These are phyloP conservation scores for Colletotrichum spinosum DNA, from an alignment of 2,329 filamentous ascomycete species.

Conservation along the genomic window DNA sequence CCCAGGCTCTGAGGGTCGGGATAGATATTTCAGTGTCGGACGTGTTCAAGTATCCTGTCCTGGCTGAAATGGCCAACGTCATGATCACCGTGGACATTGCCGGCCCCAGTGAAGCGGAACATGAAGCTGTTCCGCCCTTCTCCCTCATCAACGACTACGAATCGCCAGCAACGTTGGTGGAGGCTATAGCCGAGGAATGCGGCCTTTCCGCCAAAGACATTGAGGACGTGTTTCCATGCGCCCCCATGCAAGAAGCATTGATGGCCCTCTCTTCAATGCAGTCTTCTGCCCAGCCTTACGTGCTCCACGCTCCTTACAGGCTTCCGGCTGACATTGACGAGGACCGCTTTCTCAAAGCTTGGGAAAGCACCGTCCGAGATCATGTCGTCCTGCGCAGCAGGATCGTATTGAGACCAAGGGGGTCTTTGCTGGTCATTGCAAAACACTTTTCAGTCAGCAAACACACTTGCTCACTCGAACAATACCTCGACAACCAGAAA, in stretches of 20 bases:
- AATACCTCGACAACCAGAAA: conserved; percentile 7
- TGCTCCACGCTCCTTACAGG: conserved; percentile 26
- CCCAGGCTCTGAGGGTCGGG: neutral
- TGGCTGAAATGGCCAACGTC: conserved; percentile 9
- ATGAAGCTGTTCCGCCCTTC: neutral
- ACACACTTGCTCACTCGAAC: neutral
- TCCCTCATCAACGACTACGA: neutral
- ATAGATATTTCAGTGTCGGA: conserved; percentile 6
- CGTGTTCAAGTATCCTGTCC: conserved; percentile 10
- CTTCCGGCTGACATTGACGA: conserved; percentile 28
- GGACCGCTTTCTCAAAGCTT: conserved; percentile 35
- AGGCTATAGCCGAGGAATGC: conserved; percentile 1
- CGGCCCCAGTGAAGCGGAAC: neutral
- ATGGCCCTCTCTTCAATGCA: conserved; percentile 38
- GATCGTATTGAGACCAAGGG: conserved; percentile 27
- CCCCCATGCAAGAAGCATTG: conserved; percentile 20
- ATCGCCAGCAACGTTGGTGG: neutral
- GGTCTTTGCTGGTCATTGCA: conserved; percentile 2
- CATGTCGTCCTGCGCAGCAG: conserved; percentile 38
- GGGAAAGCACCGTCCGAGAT: conserved; percentile 36
- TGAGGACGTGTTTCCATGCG: conserved; percentile 16
- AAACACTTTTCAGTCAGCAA: conserved; percentile 4
- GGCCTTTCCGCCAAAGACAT: neutral
- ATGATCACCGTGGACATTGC: neutral
- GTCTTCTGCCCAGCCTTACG: conserved; percentile 32